Evolutionary conservation across 1,139 yeast species (phyloP), one percentile per base, ranked within the genome.

Genomic region (Yarrowia galli): DNA sequence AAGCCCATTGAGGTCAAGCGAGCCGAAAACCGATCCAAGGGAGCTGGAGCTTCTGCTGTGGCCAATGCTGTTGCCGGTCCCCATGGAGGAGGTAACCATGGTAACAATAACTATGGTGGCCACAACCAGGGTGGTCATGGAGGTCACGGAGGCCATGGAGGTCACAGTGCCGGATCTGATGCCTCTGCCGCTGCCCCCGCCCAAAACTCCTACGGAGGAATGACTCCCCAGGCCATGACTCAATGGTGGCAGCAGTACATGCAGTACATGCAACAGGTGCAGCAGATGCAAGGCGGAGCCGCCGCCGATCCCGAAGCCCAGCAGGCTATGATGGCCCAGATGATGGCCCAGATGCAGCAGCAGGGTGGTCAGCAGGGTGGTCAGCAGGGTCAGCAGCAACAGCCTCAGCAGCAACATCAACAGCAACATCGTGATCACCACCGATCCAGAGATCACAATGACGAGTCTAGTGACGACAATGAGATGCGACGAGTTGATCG

Each of bases 1-100:
- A 91, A 89, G 78, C 87, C 92, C 63, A 92, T 95, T 86, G 99
- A 95, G 79, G 97, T 95, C 70, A 95, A 95, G 79, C 87, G 97
- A 74, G 99, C 99, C n/a, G 98, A 93, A 77, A 98, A 99, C 71
- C 86, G 51, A 82, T 68, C 71, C 56, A 71, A 70, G 65, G 71
- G 69, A 25, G 71, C 68, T 0, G 72, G 67, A 20, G 68, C 67
- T 36, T 67, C 69, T 13, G 68, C 69, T 7, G 61, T 54, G 20
- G 71, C 68, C 54, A 69, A 70, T 63, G 70, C 69, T 40, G 56
- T 46, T 48, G 42, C 78, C 73, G 49, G 64, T 16, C n/a, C 45
- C 20, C 18, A 23, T 6, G 25, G 40, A 13, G 40, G 40, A 13
- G n/a, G n/a, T 25, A 8, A 16, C 16, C 54, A 48, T n/a, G 51